These are phyloP conservation scores for Hypoxylon sp. DNA, from an alignment of 2,329 filamentous ascomycete genomes.

Conservation along the genomic window DNA sequence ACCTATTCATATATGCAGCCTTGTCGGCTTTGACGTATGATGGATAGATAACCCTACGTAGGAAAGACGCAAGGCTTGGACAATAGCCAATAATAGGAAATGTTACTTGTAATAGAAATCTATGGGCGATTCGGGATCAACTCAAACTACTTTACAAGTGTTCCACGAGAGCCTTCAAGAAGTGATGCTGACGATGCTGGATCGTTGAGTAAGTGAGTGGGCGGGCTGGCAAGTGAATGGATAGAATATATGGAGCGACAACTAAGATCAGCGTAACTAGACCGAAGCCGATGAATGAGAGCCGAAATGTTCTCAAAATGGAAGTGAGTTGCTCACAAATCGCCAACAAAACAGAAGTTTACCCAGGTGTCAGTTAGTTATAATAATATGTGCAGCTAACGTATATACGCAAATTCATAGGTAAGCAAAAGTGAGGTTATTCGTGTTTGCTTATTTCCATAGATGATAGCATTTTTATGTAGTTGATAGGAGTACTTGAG, in stretches of 20 bases:
- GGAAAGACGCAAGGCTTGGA: conserved; percentile 28
- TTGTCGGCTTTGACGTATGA: conserved; percentile 36
- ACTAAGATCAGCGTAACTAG: conserved; percentile 34
- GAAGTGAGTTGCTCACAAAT: conserved; percentile 12
- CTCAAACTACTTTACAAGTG: conserved; percentile 7
- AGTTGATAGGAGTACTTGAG: conserved; percentile 14
- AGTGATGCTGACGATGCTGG: conserved; percentile 11
- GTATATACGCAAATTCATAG: conserved; percentile 7
- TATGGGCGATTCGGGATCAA: conserved; percentile 29
- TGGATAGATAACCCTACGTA: conserved; percentile 16
- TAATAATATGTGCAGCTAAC: not conserved
- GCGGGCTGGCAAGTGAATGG: conserved; percentile 32
- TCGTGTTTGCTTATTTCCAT: conserved; percentile 20
- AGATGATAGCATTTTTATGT: conserved; percentile 10
- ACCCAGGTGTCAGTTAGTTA: not conserved
- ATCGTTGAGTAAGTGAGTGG: conserved; percentile 25
- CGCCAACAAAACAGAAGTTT: conserved; percentile 3
- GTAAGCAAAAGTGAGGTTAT: conserved; percentile 33
- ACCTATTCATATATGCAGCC: conserved; percentile 37
- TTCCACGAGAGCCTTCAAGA: conserved; percentile 10
- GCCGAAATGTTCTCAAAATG: conserved; percentile 11
- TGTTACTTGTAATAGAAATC: conserved; percentile 30
- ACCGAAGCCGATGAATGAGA: conserved; percentile 17
- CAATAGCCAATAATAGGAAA: conserved; percentile 30
- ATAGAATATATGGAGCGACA: conserved; percentile 32